Percentiles rank a stretch among this genome's conserved stretches.
phyloP scores from a whole-genome alignment of 2,329 filamentous ascomycete genomes.

The Stromatinia cepivora region DNA sequence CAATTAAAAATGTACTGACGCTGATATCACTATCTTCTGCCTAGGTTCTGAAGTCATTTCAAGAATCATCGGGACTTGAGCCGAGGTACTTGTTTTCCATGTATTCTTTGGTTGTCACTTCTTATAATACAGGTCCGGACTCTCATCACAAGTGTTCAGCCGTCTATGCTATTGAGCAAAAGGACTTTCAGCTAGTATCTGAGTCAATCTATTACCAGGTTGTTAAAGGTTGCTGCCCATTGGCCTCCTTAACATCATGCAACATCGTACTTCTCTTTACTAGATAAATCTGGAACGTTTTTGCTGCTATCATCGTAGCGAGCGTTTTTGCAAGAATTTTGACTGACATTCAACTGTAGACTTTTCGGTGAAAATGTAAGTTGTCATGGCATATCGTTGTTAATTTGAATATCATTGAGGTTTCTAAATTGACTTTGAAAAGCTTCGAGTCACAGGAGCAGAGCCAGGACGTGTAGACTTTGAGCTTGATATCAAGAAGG shows the following conservation, averaged over 20 bases:
- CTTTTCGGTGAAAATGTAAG: conserved; percentile 42
- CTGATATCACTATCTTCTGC: conserved; percentile 28
- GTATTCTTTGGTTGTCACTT: background rate
- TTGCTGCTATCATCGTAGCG: background rate
- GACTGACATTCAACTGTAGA: conserved; percentile 30
- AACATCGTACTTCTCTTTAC: background rate
- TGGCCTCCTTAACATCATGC: background rate
- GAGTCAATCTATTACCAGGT: background rate
- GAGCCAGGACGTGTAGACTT: conserved; percentile 69
- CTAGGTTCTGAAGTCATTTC: conserved; percentile 81
- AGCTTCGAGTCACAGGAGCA: conserved; percentile 69
- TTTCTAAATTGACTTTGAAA: conserved; percentile 17
- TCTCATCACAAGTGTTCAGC: background rate
- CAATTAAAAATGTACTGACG: background rate
- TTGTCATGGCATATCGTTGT: background rate
- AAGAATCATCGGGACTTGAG: conserved; percentile 75
- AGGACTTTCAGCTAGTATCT: conserved; percentile 2
- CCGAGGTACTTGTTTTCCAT: conserved; percentile 65
- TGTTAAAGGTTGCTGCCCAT: background rate
- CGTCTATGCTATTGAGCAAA: background rate
- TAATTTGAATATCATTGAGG: background rate
- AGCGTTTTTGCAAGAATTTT: background rate
- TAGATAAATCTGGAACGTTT: background rate
- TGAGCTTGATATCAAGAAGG: conserved; percentile 70
- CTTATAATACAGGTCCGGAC: background rate